Evolutionary conservation across 768 basidiomycete genomes (phyloP), one percentile per base, ranked within the genome.

Genomic region (Termitomyces sp.): DNA sequence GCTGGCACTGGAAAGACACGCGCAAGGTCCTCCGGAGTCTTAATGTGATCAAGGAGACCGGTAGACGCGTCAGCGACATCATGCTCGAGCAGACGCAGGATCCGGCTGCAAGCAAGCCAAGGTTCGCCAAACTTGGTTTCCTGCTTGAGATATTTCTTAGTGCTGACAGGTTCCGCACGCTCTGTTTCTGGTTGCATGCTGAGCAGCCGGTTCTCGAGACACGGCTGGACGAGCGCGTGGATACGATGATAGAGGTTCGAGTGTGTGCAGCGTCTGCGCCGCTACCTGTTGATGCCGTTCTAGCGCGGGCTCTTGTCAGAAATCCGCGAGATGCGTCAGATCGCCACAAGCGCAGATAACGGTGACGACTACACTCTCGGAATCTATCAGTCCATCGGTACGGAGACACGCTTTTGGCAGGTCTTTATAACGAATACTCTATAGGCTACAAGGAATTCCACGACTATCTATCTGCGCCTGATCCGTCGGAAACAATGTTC

Each of bases 1-100:
- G 94, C 60, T 98, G 96, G 96, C 97, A 99, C 68, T 98, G 96
- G 96, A 81, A 79, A 61, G 97, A 99, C 64, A 87, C 92, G 0
- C 79, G 96, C 33, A 99, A 98, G 71, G 90, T 98, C 6, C 70
- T 91, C 12, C 80, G 94, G 37, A 91, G 82, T 62, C 70, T 99
- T 8, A 77, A 81, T 44, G 84, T 97, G 29, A 84, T 94, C 56
- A 87, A 84, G 72, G 85, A 92, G 56, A 81, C 80, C 0, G 82
- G 86, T 5, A 77, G 75, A 48, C 77, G 72, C 47, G 77, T 88
- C 1, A 92, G 89, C 63, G 86, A 90, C 53, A 80, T 92, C 13
- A 78, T 88, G 55, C 67, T 65, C 18, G 83, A 88, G 59, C 90
- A 92, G 66, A 81, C 84, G 0, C 69, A 75, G 48, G 71, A 65